Percentiles rank a stretch among this genome's conserved stretches.
These are phyloP conservation scores for Arthrobotrys musiformis DNA, from an alignment of 2,329 filamentous ascomycete genomes.

Conservation along the genomic window DNA sequence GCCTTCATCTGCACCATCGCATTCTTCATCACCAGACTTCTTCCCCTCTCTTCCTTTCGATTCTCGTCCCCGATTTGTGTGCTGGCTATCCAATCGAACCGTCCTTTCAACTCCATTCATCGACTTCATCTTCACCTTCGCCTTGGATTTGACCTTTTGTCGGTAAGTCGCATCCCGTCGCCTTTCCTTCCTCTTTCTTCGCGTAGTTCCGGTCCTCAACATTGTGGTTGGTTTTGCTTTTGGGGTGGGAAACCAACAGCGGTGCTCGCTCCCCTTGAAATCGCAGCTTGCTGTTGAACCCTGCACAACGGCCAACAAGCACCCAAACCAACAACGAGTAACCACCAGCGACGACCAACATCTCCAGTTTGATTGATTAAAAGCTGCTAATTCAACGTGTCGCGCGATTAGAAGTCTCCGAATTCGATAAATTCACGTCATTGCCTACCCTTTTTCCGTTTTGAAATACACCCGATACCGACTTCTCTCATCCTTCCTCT, in stretches of 20 bases:
- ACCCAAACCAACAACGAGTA: background rate
- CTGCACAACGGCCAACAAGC: constrained; percentile 29
- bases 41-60: constrained; percentile 22
- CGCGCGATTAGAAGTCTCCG: constrained; percentile 7
- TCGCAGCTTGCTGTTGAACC: constrained; percentile 26
- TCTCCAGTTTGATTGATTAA: background rate
- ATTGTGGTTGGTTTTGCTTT: constrained; percentile 43
- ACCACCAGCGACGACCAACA: background rate
- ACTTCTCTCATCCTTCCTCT: background rate
- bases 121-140: background rate
- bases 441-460: constrained; percentile 17
- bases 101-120: constrained; percentile 18
- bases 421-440: constrained; percentile 33
- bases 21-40: constrained; percentile 27
- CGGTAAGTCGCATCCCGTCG: constrained; percentile 50
- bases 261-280: constrained; percentile 7
- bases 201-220: constrained; percentile 36
- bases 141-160: background rate
- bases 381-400: constrained; percentile 41
- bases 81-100: constrained; percentile 47
- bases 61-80: constrained; percentile 40
- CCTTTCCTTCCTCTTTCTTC: constrained; percentile 1
- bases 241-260: constrained; percentile 32
- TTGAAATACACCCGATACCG: background rate
- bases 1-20: too few species aligned